Base-by-base conservation (phyloP, 148 eudicot species). In the Chenopodium album region DNA sequence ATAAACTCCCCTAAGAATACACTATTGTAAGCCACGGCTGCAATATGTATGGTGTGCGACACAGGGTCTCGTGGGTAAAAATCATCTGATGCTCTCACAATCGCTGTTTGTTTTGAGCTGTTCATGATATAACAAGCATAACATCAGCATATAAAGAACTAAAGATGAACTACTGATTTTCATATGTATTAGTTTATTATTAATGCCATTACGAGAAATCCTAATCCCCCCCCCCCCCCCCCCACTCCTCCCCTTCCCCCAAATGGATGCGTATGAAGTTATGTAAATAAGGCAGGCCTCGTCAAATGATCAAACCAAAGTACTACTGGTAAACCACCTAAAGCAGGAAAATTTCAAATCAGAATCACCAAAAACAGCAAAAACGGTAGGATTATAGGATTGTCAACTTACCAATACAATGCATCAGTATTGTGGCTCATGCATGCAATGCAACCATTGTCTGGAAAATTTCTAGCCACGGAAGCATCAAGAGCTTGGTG, bases 61-160 rank as follows among this genome's bases (percentile, higher is more conserved):
- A 82, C 85, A 0, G 97, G 95, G 80, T 92, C 98, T 1, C 94
- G 88, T 0, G 98, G 98, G 84, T 76, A 94, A 87, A 94, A 94
- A 89, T 94, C 98, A 54, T 94, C 98, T 1, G 98, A 94, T 60
- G 97, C 97, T 81, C 98, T 93, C 79, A 94, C 95, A 32, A 94
- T 85, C 5, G 95, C 97, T 12, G 98, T 86, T 71, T 93, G 97
- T 76, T 89, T 91, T 2, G 97, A 91, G 87, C 97, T 93, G 90
- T 65, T 47, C 2, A 80, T 66, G 28, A 64, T 54, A 50, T 31
- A 75, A 68, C 50, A 59, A 74, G 16, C 52, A 70, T 17, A 19
- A 31, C 34, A 69, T 50, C 47, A 16, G 48, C 6, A 32, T 29
- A 59, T 77, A 29, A 6, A 0, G 44, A 41, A 6, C 44, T 41